Evolutionary conservation across 345 rosid species (phyloP), one percentile per base, ranked within the genome.

Genomic region (Gossypium sturtianum): DNA sequence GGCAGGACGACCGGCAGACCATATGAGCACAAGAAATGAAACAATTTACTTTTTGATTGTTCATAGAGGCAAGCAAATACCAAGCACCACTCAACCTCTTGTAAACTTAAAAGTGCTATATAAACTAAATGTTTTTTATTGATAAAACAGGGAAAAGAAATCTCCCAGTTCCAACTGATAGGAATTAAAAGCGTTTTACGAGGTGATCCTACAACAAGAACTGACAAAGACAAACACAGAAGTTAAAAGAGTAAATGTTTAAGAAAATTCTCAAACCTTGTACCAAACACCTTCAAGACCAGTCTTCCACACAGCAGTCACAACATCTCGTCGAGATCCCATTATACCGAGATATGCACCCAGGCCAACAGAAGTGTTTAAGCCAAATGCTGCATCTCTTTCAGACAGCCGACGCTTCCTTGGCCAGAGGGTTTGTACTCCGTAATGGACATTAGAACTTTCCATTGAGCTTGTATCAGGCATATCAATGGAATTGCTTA

Each of bases 311-410:
- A 91, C 87, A 16, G 98, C 89, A 1, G 98, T 93, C 74, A 93
- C 92, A 75, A 96, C 99, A 83, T 93, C 97, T 77, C 99, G 87
- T 54, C 98, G 89, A 76, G 99, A 96, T 78, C 99, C 99, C 99
- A 93, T 91, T 68, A 93, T 93, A 61, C 99, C 99, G 74, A 93
- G 97, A 89, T 93, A 96, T n/a, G 89, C 83, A 70, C 98, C 99
- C 75, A 96, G 79, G 69, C 97, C 99, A 54, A 86, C 92, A 8
- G 97, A 93, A 66, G 94, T 93, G 76, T 93, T 91, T 86, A 88
- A 86, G 72, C 99, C 99, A 81, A 91, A 91, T 66, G 97, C 99
- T 9, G 98, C 99, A 87, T 93, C 98, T 84, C 99, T 88, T 85
- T 96, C 98, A 60, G 98, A 93, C 87, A 93, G 81, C 70, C 98